These are phyloP conservation scores for Eimeria falciformis DNA, from an alignment of 169 alveolate species.

Conservation along the genomic window DNA sequence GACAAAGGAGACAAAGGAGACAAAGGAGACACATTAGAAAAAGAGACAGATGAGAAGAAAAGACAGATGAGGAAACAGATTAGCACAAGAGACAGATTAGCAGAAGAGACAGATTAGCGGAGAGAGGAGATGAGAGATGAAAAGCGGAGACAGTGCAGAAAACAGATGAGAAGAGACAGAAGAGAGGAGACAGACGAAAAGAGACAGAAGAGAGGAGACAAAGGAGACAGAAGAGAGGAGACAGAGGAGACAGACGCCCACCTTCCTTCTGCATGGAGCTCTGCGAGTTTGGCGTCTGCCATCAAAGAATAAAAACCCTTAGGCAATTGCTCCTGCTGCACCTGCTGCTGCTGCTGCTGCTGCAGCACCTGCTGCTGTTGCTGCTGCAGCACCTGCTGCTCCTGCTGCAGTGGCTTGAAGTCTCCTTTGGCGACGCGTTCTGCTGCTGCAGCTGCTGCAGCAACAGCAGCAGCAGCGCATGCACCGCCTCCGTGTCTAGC, in stretches of 20 bases:
- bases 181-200: background rate
- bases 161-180: conserved; percentile 14
- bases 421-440: background rate
- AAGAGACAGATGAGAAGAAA: background rate
- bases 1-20: background rate
- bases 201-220: background rate
- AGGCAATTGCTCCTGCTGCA: background rate
- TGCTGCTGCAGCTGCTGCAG: conserved; percentile 5
- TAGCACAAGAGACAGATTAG: background rate
- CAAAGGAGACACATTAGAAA: background rate
- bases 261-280: conserved; percentile 66
- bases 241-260: conserved; percentile 71
- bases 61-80: background rate
- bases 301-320: background rate
- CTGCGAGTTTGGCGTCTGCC: background rate
- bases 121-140: background rate
- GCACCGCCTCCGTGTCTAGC: background rate
- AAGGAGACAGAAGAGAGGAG: conserved; percentile 17
- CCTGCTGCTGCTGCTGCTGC: conserved; percentile 18
- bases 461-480: background rate
- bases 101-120: background rate
- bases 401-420: background rate
- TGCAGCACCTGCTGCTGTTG: conserved; percentile 38
- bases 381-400: conserved; percentile 25
- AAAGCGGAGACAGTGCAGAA: background rate